A percentile compares a stretch with the other conserved stretches of the same genome.
These are phyloP conservation scores for Polytrichum formosum DNA, from an alignment of 225 moss, liverwort and hornwort genomes.

Conservation along the genomic window DNA sequence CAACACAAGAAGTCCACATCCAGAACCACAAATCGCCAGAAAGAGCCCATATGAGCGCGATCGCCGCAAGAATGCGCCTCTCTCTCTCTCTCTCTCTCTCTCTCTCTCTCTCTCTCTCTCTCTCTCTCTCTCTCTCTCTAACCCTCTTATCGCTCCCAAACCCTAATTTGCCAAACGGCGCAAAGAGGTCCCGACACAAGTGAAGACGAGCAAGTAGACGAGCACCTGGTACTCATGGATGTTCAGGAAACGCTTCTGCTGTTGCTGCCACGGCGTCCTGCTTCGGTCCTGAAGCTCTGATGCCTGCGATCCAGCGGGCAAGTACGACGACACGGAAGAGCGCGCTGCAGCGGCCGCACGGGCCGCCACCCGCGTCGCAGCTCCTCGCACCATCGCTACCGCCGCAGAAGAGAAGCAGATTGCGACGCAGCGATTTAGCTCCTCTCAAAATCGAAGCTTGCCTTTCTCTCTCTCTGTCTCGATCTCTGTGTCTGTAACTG, in stretches of 20 bases:
- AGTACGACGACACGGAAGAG: slow-evolving; percentile 1
- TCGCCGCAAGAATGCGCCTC: no score
- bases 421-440: no score
- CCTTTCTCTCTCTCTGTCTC: no score
- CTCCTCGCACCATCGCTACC: slow-evolving; percentile 41
- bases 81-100: no score
- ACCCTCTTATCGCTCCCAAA: background rate
- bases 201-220: background rate
- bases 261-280: slow-evolving; percentile 42
- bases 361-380: slow-evolving; percentile 33
- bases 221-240: slow-evolving; percentile 85
- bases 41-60: background rate
- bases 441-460: no score
- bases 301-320: background rate
- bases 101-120: no score
- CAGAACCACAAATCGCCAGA: background rate
- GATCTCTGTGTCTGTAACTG: no score
- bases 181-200: background rate
- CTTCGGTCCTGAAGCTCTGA: background rate
- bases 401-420: no score
- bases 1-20: background rate
- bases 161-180: background rate
- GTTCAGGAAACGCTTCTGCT: slow-evolving; percentile 76
- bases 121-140: no score
- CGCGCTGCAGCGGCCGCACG: slow-evolving; percentile 12